phyloP scores from a whole-genome alignment of 805 yeast species.

The Henningerozyma blattae region DNA sequence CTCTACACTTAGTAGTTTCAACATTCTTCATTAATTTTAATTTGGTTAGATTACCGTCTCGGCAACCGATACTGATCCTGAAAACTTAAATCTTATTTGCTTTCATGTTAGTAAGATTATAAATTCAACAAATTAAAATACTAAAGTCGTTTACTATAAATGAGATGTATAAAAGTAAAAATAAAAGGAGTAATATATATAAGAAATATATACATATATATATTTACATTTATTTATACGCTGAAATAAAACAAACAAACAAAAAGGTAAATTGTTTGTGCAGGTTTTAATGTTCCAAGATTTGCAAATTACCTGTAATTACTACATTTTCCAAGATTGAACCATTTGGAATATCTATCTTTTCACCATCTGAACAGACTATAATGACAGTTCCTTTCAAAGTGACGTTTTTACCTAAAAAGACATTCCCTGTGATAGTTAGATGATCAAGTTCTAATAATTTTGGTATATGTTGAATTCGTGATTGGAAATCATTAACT shows the following conservation, averaged over 20 bases:
- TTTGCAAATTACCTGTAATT: constrained; percentile 90
- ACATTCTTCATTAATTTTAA: too few relatives aligned
- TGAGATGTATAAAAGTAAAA: neutral
- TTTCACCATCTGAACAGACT: constrained; percentile 94
- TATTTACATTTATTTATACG: neutral
- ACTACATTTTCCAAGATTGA: constrained; percentile 91
- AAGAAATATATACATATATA: neutral
- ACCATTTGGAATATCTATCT: constrained; percentile 96
- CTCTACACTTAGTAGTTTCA: too few relatives aligned
- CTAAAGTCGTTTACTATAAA: neutral
- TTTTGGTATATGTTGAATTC: constrained; percentile 79
- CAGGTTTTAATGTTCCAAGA: constrained; percentile 31
- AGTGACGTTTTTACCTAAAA: constrained; percentile 77
- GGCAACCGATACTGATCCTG: too few relatives aligned
- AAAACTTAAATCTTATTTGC: too few relatives aligned
- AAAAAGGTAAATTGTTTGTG: neutral
- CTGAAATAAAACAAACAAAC: neutral
- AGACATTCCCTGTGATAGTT: constrained; percentile 94
- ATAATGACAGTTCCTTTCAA: constrained; percentile 96
- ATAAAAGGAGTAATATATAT: neutral
- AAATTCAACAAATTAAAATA: too few relatives aligned
- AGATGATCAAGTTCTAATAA: constrained; percentile 94
- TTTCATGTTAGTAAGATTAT: too few relatives aligned
- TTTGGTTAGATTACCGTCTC: too few relatives aligned
- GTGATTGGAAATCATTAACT: constrained; percentile 76